Evolutionary conservation across 202 grass and related monocot species (phyloP), one percentile per base, ranked within the genome.

Genomic region (Zoysia matrella): DNA sequence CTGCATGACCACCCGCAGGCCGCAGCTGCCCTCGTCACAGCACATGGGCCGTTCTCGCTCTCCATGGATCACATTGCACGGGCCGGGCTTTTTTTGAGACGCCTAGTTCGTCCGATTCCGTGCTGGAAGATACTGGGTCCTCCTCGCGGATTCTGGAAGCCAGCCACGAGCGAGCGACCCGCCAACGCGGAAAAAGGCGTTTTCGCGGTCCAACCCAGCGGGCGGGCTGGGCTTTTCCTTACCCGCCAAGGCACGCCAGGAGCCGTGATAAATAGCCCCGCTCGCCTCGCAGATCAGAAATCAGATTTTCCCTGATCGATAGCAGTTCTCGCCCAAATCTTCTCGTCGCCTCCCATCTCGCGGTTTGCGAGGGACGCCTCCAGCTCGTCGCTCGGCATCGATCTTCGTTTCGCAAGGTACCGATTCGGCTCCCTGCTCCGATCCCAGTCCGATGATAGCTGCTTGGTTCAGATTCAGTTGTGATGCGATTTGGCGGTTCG

Each of bases 391-490:
- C 1, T 76, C 64, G 9, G 9, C 47, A 18, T 41, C 22, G 8
- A 30, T 66, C 76, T 4, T 8, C 43, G 13, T 50, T 30, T 11
- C 40, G 8, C 55, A 87, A 77, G 65, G 85, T 87, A 72, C 15
- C 7, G 11, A 63, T 16, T 18, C 65, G 10, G 49, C 52, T 62
- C 78, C 64, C 6, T 11, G n/a, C 4, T 40, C 30, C 4, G 3
- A 8, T 22, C 51, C 50, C 3, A n/a, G 9, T 55, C 57, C 8
- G 45, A 43, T 69, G 77, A 13, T 67, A 2, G 48, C 30, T 36
- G 30, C 30, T 36, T 36, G 30, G 54, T 3, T 2, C 4, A 10
- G 7, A 15, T 50, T 15, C 51, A 7, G 47, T 67, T 47, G 3
- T n/a, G 10, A 42, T 18, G 11, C 18, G 30, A 16, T 42, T 49